A percentile compares a stretch with the other conserved stretches of the same genome.
phyloP scores from a whole-genome alignment of 768 basidiomycete genomes.

The Russula vinacea region DNA sequence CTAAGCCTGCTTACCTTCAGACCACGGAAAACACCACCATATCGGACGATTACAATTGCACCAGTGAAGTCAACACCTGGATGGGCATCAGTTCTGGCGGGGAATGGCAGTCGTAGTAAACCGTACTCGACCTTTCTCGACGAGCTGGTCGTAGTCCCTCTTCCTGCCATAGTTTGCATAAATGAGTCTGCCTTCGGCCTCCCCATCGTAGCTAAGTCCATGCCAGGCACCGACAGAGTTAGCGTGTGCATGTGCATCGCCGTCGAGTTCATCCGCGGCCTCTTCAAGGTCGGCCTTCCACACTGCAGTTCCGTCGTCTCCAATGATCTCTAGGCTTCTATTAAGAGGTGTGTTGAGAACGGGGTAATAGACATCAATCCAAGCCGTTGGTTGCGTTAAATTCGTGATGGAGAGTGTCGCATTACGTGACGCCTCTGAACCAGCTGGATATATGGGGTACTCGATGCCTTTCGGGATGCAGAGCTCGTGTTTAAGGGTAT shows the following conservation, averaged over 20 bases:
- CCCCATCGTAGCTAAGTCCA: conserved; percentile 74
- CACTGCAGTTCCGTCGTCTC: conserved; percentile 47
- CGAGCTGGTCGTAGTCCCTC: conserved; percentile 67
- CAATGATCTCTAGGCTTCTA: conserved; percentile 63
- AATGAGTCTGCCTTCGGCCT: conserved; percentile 64
- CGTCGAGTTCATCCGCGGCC: conserved; percentile 69
- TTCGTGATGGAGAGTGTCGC: conserved; percentile 55
- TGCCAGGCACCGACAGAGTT: conserved; percentile 81
- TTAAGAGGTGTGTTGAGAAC: conserved; percentile 76
- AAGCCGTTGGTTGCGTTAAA: conserved; percentile 55
- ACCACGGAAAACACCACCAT: conserved; percentile 76
- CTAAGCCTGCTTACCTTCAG: conserved; percentile 57
- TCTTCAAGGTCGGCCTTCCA: conserved; percentile 78
- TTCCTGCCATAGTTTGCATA: conserved; percentile 81
- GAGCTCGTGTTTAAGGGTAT: conserved; percentile 65
- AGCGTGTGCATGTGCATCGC: conserved; percentile 63
- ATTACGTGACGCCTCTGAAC: conserved; percentile 60
- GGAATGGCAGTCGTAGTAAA: neutral
- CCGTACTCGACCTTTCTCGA: conserved; percentile 43
- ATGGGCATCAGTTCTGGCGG: conserved; percentile 5
- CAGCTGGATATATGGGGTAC: conserved; percentile 65
- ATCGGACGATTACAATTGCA: conserved; percentile 75
- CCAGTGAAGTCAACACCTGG: conserved; percentile 70
- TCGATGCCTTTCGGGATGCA: conserved; percentile 43
- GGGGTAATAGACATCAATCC: conserved; percentile 89